Base-by-base conservation (phyloP, 1,139 yeast genomes). In the Eremothecium cymbalariae region DNA sequence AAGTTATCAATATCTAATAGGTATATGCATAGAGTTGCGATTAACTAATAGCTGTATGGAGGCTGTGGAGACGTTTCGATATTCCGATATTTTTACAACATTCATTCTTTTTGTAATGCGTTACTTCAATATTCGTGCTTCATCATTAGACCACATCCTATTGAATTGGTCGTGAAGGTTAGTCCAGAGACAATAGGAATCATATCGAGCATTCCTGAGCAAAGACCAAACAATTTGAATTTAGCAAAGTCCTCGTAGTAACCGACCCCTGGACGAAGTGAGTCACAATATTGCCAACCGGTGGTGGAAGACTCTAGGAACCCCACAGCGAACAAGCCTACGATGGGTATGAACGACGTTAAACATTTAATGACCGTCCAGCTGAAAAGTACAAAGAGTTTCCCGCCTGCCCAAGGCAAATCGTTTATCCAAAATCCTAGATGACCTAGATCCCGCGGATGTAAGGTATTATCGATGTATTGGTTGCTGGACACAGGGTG, bases 141-240 rank as follows among this genome's bases (percentile, higher is more conserved):
- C 30, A 27, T 17, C 30, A 27, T 27, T 11, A 27, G 15, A 8
- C 15, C 30, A 4, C 21, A 16, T 11, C 15, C 30, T 16, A 27
- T 17, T n/a, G 21, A 16, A 27, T 27, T 27, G 21, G 30, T 27
- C 8, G 30, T 27, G 30, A 16, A 27, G n/a, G 30, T 27, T 18
- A 27, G 30, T 8, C 30, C 30, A n/a, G 30, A 27, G 9, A 27
- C 21, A 15, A 17, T n/a, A n/a, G 30, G 30, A 14, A 27, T 27
- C n/a, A 17, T 9, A 14, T 27, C 30, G n/a, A 27, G 21, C n/a
- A 18, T 11, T 5, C 15, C 21, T 9, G 21, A n/a, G 4, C 15
- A 9, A 11, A 17, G 15, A 14, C 30, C 30, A 16, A 27, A 18
- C 5, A 14, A 11, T 3, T 9, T 16, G 21, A 16, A 17, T 6